These are phyloP conservation scores for Craterostigma plantagineum DNA, from an alignment of 257 asterid species.

Conservation along the genomic window DNA sequence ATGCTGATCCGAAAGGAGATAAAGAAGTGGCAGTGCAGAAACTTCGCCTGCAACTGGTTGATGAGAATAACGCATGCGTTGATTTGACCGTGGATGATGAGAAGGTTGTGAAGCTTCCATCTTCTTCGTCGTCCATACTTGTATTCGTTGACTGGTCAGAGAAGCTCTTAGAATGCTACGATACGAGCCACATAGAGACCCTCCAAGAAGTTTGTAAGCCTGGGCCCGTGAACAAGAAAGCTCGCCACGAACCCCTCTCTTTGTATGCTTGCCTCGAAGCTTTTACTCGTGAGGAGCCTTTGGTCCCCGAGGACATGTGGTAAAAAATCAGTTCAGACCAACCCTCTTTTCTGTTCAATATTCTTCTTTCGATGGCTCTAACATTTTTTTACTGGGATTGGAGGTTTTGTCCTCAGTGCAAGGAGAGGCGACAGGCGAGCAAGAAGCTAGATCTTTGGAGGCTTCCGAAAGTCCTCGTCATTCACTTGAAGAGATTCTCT, in stretches of 20 bases:
- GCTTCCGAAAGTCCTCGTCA: conserved; percentile 95
- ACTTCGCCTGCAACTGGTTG: conserved; percentile 92
- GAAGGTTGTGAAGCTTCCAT: conserved; percentile 67
- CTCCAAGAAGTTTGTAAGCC: conserved; percentile 70
- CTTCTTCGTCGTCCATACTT: conserved; percentile 79
- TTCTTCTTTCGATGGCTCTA: background rate
- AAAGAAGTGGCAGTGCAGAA: conserved; percentile 27
- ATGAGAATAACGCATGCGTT: conserved; percentile 87
- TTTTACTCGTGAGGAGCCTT: conserved; percentile 96
- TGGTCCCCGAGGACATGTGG: conserved; percentile 99
- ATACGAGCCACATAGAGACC: conserved; percentile 63
- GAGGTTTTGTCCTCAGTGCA: conserved; percentile 97
- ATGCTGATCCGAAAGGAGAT: conserved; percentile 26
- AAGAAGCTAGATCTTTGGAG: conserved; percentile 98
- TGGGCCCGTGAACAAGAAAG: conserved; percentile 74
- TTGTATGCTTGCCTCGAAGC: conserved; percentile 96
- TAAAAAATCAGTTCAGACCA: conserved; percentile 18
- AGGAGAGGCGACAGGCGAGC: conserved; percentile 97
- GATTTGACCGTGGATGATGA: conserved; percentile 82
- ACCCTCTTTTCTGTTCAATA: conserved; percentile 7
- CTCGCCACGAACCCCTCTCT: conserved; percentile 93
- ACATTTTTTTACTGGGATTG: conserved; percentile 7
- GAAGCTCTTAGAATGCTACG: conserved; percentile 78
- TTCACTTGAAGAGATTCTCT: conserved; percentile 92
- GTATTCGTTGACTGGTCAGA: conserved; percentile 97